Base-by-base conservation (phyloP, 768 basidiomycete genomes). In the Mycena vitilis region DNA sequence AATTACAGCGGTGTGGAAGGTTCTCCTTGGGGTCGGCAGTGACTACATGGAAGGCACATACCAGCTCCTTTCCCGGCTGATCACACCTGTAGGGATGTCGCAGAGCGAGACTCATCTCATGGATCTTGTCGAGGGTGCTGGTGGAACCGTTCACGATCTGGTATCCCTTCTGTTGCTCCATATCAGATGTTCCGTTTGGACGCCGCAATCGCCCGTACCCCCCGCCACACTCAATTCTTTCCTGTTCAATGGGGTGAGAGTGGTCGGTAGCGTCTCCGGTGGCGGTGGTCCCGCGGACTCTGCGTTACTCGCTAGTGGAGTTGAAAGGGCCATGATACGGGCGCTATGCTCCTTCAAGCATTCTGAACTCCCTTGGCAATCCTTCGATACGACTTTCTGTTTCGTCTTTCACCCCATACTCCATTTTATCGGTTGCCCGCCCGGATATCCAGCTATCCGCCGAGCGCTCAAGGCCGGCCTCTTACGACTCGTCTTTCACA, bases 381-480 rank as follows among this genome's bases (percentile, higher is more conserved):
- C 59, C 22, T 36, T 48, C 22, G 59, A 60, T 48, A 38, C 59
- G 38, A 60, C 59, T 23, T 47, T 60, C 47, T 60, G 59, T 49
- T 60, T 60, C 47, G 59, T 60, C 51, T n/a, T 60, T 38, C 45
- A 60, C 36, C 59, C 45, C 47, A 30, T 30, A 36, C 45, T 60
- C 59, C 15, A 49, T n/a, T 60, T 60, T 36, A 47, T 60, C 47
- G 38, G 23, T 49, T 23, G 38, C 34, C 22, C 59, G 18, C 47
- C 59, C 59, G 59, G 47, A 49, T 60, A 60, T 49, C 45, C 47
- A 22, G 51, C 45, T n/a, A 48, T 60, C 47, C 59, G 30, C 36
- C 59, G 37, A 60, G 59, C 59, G 51, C 59, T 60, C 59, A 60
- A 38, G 59, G 59, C 59, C 47, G 59, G 48, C 47, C 59, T 60